Evolutionary conservation across 768 basidiomycete species (phyloP), one percentile per base, ranked within the genome.

Genomic region (Lactifluus volemus): DNA sequence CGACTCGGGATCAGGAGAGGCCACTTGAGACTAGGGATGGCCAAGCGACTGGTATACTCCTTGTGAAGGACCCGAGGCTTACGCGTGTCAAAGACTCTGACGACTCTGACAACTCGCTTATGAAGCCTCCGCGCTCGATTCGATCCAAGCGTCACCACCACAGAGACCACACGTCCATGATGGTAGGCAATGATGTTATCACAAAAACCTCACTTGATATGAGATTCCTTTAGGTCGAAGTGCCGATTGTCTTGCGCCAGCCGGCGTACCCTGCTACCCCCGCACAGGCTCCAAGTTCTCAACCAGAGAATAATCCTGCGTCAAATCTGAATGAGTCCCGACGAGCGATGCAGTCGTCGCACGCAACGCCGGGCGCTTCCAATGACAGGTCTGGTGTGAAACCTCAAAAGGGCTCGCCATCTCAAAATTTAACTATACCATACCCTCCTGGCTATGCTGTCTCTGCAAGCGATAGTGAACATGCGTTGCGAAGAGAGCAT

Each of bases 401-500:
- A 30, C 48, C 49, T 12, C 63, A 55, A 36, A 65, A 45, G 32
- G 29, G 50, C 19, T 64, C 65, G 29, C 58, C 58, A 2, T 65
- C 65, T 7, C 61, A 55, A n/a, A 63, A 59, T 34, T 51, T 55
- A 39, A 58, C 56, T 7, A 49, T 62, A 6, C 65, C 65, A 19
- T 67, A 65, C 29, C 66, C 65, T 30, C 66, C 66, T 41, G 66
- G 61, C n/a, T 66, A 67, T 58, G 65, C 59, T 49, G 59, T 63
- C 36, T 66, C 66, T 15, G 62, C 54, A 51, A 67, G 66, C 44
- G 66, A 67, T 53, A 64, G 56, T 39, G 65, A 67, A 53, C 56
- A 55, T 14, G 49, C 42, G 30, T 45, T 49, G 34, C 60, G 58
- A 39, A 63, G 57, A 55, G 65, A 66, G 21, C 56, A 55, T 42